These are phyloP conservation scores for Polygonum aviculare DNA, from an alignment of 148 eudicot genomes.

Conservation along the genomic window DNA sequence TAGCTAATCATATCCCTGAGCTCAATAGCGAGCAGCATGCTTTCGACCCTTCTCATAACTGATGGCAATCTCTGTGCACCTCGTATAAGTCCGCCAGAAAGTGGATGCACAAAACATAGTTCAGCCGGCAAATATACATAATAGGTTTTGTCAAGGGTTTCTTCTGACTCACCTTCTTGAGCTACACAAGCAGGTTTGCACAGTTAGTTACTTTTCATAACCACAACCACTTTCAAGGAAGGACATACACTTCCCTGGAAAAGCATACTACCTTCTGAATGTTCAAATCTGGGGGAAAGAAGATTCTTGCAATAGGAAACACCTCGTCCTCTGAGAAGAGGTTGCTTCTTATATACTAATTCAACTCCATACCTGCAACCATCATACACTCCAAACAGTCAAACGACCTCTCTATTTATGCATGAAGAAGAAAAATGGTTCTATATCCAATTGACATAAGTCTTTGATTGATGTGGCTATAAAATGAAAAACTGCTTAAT, in stretches of 20 bases:
- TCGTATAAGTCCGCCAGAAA: conserved; percentile 82
- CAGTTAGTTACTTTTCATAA: conserved; percentile 13
- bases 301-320: conserved; percentile 99
- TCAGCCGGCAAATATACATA: conserved; percentile 95
- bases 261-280: conserved; percentile 77
- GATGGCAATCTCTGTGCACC: conserved; percentile 98
- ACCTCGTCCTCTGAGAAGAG: conserved; percentile 91
- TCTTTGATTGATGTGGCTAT: background rate
- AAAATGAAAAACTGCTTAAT: background rate
- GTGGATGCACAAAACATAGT: conserved; percentile 89
- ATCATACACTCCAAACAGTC: conserved; percentile 23
- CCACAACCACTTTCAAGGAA: conserved; percentile 9
- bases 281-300: conserved; percentile 95
- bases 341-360: conserved; percentile 72
- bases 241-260: background rate
- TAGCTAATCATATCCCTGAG: conserved; percentile 66
- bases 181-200: conserved; percentile 24
- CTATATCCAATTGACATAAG: background rate
- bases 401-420: conserved; percentile 30
- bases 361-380: conserved; percentile 85
- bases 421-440: conserved; percentile 21
- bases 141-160: conserved; percentile 76
- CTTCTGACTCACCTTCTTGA: conserved; percentile 70
- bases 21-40: conserved; percentile 93
- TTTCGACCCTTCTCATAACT: conserved; percentile 94